Conservation (phyloP, 2,329 filamentous ascomycete genomes). For the Trichoderma harzianum region DNA sequence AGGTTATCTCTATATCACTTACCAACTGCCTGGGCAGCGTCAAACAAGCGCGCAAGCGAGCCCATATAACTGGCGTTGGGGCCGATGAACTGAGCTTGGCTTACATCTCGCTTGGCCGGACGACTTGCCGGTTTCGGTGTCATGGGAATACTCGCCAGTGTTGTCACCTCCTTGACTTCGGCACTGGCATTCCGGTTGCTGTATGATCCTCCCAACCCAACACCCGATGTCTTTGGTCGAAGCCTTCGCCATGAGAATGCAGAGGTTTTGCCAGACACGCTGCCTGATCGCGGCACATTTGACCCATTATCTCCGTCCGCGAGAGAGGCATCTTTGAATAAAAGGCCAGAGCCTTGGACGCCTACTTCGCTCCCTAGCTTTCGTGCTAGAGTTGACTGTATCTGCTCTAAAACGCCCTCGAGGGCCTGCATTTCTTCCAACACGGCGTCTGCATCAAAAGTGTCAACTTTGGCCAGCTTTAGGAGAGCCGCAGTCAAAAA, state of each 20-base stretch:
- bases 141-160: conserved; percentile 74
- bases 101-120: conserved; percentile 68
- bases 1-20: conserved; percentile 36
- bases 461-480: conserved; percentile 80
- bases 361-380: conserved; percentile 94
- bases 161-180: conserved; percentile 42
- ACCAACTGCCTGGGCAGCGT: conserved; percentile 91
- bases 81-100: conserved; percentile 68
- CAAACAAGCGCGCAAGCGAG: conserved; percentile 83
- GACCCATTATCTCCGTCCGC: conserved; percentile 44
- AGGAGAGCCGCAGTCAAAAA: conserved; percentile 82
- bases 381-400: conserved; percentile 71
- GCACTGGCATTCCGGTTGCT: conserved; percentile 26
- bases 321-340: conserved; percentile 68
- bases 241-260: conserved; percentile 87
- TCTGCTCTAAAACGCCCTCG: conserved; percentile 81
- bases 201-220: conserved; percentile 53
- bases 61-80: conserved; percentile 90
- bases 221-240: conserved; percentile 80
- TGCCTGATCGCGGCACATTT: conserved; percentile 52
- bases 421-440: conserved; percentile 91
- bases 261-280: conserved; percentile 62
- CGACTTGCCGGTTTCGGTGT: conserved; percentile 61
- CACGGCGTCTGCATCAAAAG: conserved; percentile 84
- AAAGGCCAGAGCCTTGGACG: conserved; percentile 64